Conservation (phyloP, 257 asterid species). For the Scutellaria barbata region DNA sequence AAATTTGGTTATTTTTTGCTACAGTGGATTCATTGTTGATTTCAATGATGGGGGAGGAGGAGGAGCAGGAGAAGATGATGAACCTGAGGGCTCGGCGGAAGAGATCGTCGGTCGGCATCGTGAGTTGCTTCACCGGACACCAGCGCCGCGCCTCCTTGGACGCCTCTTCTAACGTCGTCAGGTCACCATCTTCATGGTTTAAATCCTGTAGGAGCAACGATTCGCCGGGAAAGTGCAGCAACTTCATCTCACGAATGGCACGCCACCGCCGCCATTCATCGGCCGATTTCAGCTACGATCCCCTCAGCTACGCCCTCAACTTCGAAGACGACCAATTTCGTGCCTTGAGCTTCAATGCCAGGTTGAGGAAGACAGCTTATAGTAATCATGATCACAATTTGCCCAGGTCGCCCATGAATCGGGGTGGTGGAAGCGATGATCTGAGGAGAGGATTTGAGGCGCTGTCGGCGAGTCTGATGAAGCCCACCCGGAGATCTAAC, state of each 20-base stretch:
- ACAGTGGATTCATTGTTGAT: no score
- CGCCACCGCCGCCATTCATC: slow-evolving; percentile 48
- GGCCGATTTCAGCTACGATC: slow-evolving; percentile 51
- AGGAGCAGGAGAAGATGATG: slow-evolving; percentile 31
- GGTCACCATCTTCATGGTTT: slow-evolving; percentile 30
- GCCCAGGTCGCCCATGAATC: slow-evolving; percentile 1
- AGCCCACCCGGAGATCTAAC: background rate
- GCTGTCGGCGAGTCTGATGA: background rate
- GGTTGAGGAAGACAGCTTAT: slow-evolving; percentile 27
- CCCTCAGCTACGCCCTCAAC: slow-evolving; percentile 49
- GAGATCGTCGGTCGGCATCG: slow-evolving; percentile 36
- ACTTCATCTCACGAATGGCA: slow-evolving; percentile 40
- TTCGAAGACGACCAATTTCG: slow-evolving; percentile 35
- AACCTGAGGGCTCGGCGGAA: slow-evolving; percentile 31
- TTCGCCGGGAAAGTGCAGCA: slow-evolving; percentile 36
- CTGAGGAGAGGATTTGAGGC: slow-evolving; percentile 37
- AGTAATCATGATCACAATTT: background rate
- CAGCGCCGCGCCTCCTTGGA: slow-evolving; percentile 32
- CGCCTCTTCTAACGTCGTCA: background rate
- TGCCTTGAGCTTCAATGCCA: slow-evolving; percentile 41
- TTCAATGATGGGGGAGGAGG: no score
- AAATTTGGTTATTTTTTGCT: no score
- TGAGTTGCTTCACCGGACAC: slow-evolving; percentile 39
- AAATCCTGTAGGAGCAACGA: slow-evolving; percentile 24
- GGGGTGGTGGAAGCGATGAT: slow-evolving; percentile 25